Evolutionary conservation across 1,284 basidiomycete species (phyloP).

Genomic region (Pseudomicrostroma phylloplanum): DNA sequence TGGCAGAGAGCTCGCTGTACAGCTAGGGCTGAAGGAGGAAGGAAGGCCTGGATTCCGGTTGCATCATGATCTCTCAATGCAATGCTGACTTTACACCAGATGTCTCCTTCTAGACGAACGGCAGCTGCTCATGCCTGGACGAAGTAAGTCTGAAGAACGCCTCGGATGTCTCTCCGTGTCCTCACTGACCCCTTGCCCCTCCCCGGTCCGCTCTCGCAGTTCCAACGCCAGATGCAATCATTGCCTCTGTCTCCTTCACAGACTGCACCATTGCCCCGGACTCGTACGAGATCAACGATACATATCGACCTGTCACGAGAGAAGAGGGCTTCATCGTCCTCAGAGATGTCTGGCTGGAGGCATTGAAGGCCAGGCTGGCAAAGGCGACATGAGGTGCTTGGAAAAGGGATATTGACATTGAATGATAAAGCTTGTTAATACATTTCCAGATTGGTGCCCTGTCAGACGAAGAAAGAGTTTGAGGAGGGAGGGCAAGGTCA

Average conservation of each 20-base stretch:
- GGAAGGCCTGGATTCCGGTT: too few relatives aligned
- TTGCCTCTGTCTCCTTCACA: constrained; percentile 40
- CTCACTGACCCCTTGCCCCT: neutral
- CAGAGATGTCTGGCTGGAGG: constrained; percentile 11
- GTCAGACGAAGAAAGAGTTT: neutral
- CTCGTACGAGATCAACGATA: constrained; percentile 41
- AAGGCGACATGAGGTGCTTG: neutral
- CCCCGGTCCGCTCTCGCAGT: neutral
- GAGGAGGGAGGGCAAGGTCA: neutral
- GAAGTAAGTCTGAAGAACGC: constrained; percentile 10
- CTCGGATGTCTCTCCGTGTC: neutral
- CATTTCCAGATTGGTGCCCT: constrained; percentile 16
- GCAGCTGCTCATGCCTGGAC: constrained; percentile 40
- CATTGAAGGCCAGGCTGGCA: neutral
- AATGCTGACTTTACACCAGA: neutral
- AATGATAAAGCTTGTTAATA: constrained; percentile 11
- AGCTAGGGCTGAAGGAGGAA: too few relatives aligned
- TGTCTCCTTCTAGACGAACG: constrained; percentile 24
- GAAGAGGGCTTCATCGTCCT: constrained; percentile 29
- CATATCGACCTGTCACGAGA: constrained; percentile 37
- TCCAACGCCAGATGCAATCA: constrained; percentile 7
- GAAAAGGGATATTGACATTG: neutral
- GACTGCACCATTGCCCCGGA: constrained; percentile 30
- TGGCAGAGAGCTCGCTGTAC: neutral
- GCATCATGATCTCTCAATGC: too few relatives aligned